Evolutionary conservation across 192 early-diverging fungal species (phyloP).

Genomic region (Rhizophagus prolifer): DNA sequence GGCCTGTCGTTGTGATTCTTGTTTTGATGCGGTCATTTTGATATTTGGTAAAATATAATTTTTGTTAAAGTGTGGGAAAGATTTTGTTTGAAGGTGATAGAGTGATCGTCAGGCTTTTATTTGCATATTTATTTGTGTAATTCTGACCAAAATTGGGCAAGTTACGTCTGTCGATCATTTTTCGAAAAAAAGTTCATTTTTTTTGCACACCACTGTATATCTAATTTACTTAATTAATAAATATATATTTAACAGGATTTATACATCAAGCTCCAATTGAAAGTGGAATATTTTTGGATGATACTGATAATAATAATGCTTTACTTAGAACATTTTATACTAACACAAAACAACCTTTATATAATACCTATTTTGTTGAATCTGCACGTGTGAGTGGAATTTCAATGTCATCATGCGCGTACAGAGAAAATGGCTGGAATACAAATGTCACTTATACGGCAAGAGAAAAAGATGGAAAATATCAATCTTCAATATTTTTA

Average conservation of each 20-base stretch:
- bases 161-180: no score
- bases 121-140: no score
- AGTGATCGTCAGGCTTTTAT: no score
- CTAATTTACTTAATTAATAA: background rate
- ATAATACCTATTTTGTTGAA: constrained; percentile 32
- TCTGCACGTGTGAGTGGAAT: constrained; percentile 32
- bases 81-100: no score
- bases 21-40: no score
- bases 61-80: no score
- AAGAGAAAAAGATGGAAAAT: constrained; percentile 32
- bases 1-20: no score
- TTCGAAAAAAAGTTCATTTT: no score
- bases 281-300: constrained; percentile 36
- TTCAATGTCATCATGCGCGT: constrained; percentile 50
- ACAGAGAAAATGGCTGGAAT: constrained; percentile 39
- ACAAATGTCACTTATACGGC: constrained; percentile 35
- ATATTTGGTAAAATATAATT: no score
- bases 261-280: background rate
- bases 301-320: constrained; percentile 39
- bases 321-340: constrained; percentile 26
- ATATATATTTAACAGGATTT: background rate
- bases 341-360: constrained; percentile 33
- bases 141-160: no score
- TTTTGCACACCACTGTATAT: no score
- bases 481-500: constrained; percentile 13